Base-by-base conservation (phyloP, 345 rosid genomes). In the Chamaenerion angustifolium region DNA sequence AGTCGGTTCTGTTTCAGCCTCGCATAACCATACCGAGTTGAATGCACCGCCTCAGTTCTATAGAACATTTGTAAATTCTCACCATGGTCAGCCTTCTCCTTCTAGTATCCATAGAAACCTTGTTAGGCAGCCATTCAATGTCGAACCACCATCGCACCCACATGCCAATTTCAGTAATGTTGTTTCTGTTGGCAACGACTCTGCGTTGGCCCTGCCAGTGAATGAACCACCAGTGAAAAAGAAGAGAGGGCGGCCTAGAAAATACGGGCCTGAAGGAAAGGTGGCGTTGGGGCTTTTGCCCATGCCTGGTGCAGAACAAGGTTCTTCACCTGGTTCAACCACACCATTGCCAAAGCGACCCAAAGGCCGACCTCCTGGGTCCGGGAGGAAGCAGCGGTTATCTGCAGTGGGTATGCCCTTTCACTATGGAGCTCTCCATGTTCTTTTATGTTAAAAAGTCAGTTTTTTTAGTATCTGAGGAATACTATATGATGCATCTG, bases 221-320 rank as follows among this genome's bases (percentile, higher is more conserved):
- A 42, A 19, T 35, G 54, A 50, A 35, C 54, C 76, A 57, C 77
- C 81, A 1, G 82, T 69, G 60, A 88, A 85, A 79, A 93, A 85
- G 85, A 93, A 93, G 76, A 72, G 99, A 61, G 99, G 99, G 48
- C 70, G 99, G 66, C 99, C 99, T 40, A 69, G 99, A 57, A 88
- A 88, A 64, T 93, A 93, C 65, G 88, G 76, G 27, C 79, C 80
- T 48, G 92, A 75, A 50, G 95, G 94, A 19, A 86, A 81, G 68
- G 95, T 88, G 51, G 80, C 97, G 16, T 62, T 93, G 46, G 95
- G 95, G 18, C 75, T 88, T 48, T 81, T 88, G 59, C 77, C 95
- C 15, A 52, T 80, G 79, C 72, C 78, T 1, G 64, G 67, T 14
- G 76, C 63, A 64, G 62, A 80, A 42, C 66, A 83, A 31, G 79